Evolutionary conservation across 129 eudicot genomes (phyloP).

Genomic region (Pittosporum tobira): DNA sequence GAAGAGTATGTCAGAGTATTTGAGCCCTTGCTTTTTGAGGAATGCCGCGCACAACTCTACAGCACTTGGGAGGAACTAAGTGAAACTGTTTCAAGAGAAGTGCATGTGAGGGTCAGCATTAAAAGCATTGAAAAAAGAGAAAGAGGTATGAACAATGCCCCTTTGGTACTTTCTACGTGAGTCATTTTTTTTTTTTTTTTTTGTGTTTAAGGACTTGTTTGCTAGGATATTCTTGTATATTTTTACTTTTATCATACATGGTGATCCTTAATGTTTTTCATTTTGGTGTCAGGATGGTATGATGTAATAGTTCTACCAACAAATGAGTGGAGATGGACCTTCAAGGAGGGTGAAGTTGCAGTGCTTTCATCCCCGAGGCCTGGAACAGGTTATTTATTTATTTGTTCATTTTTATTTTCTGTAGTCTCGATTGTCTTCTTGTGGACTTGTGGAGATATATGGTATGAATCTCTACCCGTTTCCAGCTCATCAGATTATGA

Average conservation of each 20-base stretch:
- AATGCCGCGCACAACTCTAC: slow-evolving; percentile 94
- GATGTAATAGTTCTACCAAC: slow-evolving; percentile 67
- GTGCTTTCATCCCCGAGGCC: slow-evolving; percentile 85
- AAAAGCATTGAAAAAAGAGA: slow-evolving; percentile 78
- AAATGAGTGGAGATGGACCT: slow-evolving; percentile 71
- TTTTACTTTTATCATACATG: not conserved
- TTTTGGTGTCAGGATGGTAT: slow-evolving; percentile 61
- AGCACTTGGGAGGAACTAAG: slow-evolving; percentile 92
- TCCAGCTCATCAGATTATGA: not conserved
- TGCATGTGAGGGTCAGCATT: slow-evolving; percentile 63
- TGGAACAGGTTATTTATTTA: slow-evolving; percentile 47
- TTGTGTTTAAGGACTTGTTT: too few relatives aligned
- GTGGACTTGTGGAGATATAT: not conserved
- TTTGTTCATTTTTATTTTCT: not conserved
- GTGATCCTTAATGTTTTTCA: not conserved
- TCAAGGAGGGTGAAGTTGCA: slow-evolving; percentile 97
- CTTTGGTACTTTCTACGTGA: not conserved
- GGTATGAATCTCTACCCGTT: not conserved
- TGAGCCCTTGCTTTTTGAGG: slow-evolving; percentile 96
- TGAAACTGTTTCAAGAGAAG: slow-evolving; percentile 47
- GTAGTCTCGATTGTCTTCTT: not conserved
- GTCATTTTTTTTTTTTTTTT: not conserved
- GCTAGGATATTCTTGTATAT: not conserved
- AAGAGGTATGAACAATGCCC: slow-evolving; percentile 75
- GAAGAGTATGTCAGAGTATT: slow-evolving; percentile 85